Evolutionary conservation across 2,329 filamentous ascomycete species (phyloP), one percentile per base, ranked within the genome.

Genomic region (Huntiella omanensis): DNA sequence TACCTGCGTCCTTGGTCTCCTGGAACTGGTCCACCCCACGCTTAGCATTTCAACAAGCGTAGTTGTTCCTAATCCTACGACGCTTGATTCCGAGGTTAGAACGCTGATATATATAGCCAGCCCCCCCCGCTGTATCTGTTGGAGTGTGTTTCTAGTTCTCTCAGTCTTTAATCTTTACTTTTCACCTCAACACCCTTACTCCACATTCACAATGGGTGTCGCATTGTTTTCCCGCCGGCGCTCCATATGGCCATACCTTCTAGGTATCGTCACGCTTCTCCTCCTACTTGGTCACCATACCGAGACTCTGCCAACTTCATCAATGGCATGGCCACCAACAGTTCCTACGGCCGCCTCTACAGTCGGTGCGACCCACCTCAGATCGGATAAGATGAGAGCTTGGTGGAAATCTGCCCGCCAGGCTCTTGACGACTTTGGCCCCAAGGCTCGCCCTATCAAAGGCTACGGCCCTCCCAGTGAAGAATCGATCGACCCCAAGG

Each of bases 211-310:
- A 10, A 22, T 39, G 37, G 43, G 45, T 13, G 41, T 32, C 42
- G 45, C 46, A 17, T 37, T 50, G 19, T 48, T 50, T 38, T n/a
- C 40, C 37, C 41, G 45, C 34, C 42, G 49, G 19, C 42, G 45
- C 32, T 28, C 42, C 15, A 8, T 45, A 6, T 50, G 49, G 46
- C 46, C 41, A 33, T 43, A 47, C 34, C 17, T 47, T 37, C n/a
- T 47, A 33, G 16, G 17, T 38, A 33, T 42, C 4, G 8, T 43
- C 7, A 7, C 44, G 7, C 22, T 44, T 11, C 33, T 50, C 19
- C 43, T 47, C 36, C 33, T 50, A 17, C 15, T 44, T 45, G 33
- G 42, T 16, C 40, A 44, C 32, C 37, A 46, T 35, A 44, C 44
- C 44, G 43, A 36, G 17, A 47, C 40, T 8, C 17, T 34, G 35